phyloP scores from a whole-genome alignment of 257 asterid genomes.

The Scutellaria minor region DNA sequence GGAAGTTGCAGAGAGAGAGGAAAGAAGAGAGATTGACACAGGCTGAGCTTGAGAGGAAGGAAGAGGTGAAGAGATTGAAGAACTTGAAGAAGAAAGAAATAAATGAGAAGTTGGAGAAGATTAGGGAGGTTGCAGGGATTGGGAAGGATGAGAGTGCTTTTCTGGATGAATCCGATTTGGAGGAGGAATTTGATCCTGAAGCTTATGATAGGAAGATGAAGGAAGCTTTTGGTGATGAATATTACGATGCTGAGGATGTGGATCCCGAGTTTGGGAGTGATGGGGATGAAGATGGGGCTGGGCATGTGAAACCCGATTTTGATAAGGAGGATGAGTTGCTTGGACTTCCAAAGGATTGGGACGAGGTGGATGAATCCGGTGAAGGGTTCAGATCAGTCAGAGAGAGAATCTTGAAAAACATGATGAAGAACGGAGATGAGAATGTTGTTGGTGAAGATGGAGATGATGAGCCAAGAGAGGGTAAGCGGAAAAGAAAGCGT shows the following conservation, averaged over 20 bases:
- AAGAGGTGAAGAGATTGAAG: constrained; percentile 84
- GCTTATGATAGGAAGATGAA: constrained; percentile 83
- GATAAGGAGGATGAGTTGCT: constrained; percentile 86
- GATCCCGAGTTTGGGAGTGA: constrained; percentile 71
- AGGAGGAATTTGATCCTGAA: constrained; percentile 75
- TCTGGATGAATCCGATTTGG: constrained; percentile 71
- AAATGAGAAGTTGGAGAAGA: constrained; percentile 75
- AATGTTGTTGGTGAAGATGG: constrained; percentile 38
- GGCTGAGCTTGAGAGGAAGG: constrained; percentile 70
- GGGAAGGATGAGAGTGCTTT: constrained; percentile 48
- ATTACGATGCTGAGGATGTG: constrained; percentile 68
- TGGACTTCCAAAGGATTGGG: constrained; percentile 80
- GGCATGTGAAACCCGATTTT: constrained; percentile 71
- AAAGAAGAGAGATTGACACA: constrained; percentile 74
- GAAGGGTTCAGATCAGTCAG: constrained; percentile 61
- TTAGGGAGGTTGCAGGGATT: constrained; percentile 77
- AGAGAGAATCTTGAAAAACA: constrained; percentile 51
- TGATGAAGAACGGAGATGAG: constrained; percentile 34
- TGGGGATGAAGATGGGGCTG: constrained; percentile 51
- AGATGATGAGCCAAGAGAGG: constrained; percentile 45
- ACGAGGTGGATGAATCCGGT: constrained; percentile 40
- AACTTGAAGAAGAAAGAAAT: constrained; percentile 86
- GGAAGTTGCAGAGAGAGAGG: constrained; percentile 85
- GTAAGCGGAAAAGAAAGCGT: constrained; percentile 65
- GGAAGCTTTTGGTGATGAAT: constrained; percentile 59